These are phyloP conservation scores for Rhodofomes roseus DNA, from an alignment of 1,284 basidiomycete species.

Conservation along the genomic window DNA sequence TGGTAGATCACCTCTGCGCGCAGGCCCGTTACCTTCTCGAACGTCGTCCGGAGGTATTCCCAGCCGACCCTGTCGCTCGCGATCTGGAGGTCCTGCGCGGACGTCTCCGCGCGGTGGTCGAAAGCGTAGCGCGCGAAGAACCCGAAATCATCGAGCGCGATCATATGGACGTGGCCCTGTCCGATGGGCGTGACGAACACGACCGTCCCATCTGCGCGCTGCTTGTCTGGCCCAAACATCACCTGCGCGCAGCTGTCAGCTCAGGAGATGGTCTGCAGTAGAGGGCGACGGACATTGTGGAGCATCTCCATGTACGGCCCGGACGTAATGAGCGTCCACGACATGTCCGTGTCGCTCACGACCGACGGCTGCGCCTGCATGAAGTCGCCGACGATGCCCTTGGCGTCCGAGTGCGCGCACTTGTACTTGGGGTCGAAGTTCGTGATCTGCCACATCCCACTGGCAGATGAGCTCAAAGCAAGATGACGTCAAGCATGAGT, in stretches of 20 bases:
- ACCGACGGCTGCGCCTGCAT: conserved; percentile 16
- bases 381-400: conserved; percentile 17
- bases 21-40: conserved; percentile 41
- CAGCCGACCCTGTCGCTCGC: conserved; percentile 42
- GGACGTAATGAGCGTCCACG: conserved; percentile 28
- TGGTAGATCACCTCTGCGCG: conserved; percentile 36
- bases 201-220: conserved; percentile 27
- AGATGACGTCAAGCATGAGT: too few relatives aligned
- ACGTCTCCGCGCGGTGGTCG: conserved; percentile 38
- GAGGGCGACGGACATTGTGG: conserved; percentile 13
- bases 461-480: too few relatives aligned
- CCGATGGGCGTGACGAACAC: conserved; percentile 24
- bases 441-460: conserved; percentile 22
- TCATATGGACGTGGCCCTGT: conserved; percentile 27
- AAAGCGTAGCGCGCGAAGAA: conserved; percentile 37
- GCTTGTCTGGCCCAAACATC: conserved; percentile 28
- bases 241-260: conserved; percentile 7
- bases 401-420: conserved; percentile 14
- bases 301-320: conserved; percentile 35
- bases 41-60: conserved; percentile 39
- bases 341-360: conserved; percentile 21
- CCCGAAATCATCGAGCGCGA: conserved; percentile 31
- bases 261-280: conserved; percentile 15
- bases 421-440: conserved; percentile 31
- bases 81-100: conserved; percentile 38